Base-by-base conservation (phyloP, 805 yeast species). In the Scheffersomyces spartinae region DNA sequence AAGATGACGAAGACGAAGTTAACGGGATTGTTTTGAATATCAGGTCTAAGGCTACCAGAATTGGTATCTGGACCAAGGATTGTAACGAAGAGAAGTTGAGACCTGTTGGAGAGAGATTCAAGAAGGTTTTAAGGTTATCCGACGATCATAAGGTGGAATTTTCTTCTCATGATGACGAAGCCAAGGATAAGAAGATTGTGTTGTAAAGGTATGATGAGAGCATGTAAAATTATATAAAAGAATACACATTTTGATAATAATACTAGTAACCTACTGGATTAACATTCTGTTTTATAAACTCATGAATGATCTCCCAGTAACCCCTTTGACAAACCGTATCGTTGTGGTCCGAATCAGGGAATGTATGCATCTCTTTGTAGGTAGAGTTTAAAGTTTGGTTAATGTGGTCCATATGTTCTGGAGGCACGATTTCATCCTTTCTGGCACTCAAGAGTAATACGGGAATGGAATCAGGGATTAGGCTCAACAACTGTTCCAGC, bases 51-150 rank as follows among this genome's bases (percentile, higher is more conserved):
- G 83, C 74, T 39, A 73, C 69, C 65, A 80, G 84, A 57, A 69
- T 88, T 52, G 88, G 93, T 47, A 64, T 88, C 52, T 88, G 98
- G 98, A 88, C 96, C 37, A 78, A 75, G 52, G 70, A 86, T 34
- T 72, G 79, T 43, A 71, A 74, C 41, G 76, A 65, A 36, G 45
- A 51, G 26, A 58, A 79, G 38, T 67, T 81, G 49, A 68, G 61
- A 40, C 71, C 79, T 39, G 77, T 84, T 40, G 96, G 96, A 45
- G 76, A 74, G 49, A 76, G 77, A 51, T 81, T 88, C 59, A 88
- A 84, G 70, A 75, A 72, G 55, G 83, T 82, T 25, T 68, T 88
- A 50, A 78, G 73, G 52, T 70, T 88, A 45, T 61, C 67, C 32
- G 85, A 74, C 26, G 72, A 64, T 35, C 88, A 80, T 42, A 71